Evolutionary conservation across 352 stramenopile genomes (phyloP), one percentile per base, ranked within the genome.

Genomic region (Pythium rhizo-oryzae): DNA sequence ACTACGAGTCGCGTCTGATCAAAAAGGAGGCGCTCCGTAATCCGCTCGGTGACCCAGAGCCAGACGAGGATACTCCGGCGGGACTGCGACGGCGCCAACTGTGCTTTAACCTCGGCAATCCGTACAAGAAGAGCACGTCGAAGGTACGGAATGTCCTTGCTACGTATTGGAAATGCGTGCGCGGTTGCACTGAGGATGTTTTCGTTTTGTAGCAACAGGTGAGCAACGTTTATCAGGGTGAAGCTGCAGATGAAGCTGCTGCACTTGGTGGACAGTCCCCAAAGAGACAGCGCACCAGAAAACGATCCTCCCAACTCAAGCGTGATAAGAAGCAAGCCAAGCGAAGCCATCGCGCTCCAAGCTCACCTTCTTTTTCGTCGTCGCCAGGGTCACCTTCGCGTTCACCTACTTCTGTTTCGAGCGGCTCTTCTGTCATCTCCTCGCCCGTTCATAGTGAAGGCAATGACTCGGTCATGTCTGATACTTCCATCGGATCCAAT

Each of bases 61-160:
- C 85, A 5, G 89, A 96, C 57, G 89, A 96, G 61, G 85, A 94
- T 53, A 96, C 87, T 0, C 84, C 85, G 1, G 78, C 82, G 13
- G 89, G 89, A 16, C 61, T 93, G 13, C 76, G 87, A 54, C 74
- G 89, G 21, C 83, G 89, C 9, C 88, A 96, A 58, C 65, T 96
- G 15, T 92, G 83, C 51, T 95, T 96, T 62, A 94, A 94, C 44
- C 66, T 96, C 6, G 89, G 88, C 19, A 95, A 94, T 50, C 89
- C 89, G 19, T 96, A 96, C 83, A 96, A 95, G 74, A 95, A 95
- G 73, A 94, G 77, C 47, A 73, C 84, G n/a, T 90, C 85, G 2
- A 96, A 96, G 70, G 79, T 87, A 57, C 12, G 67, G 51, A 6
- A 6, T 33, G 28, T 33, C 6, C 6, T 33, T 6, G 28, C 28